These are phyloP conservation scores for Plantago elongata DNA, from an alignment of 257 asterid species.

Conservation along the genomic window DNA sequence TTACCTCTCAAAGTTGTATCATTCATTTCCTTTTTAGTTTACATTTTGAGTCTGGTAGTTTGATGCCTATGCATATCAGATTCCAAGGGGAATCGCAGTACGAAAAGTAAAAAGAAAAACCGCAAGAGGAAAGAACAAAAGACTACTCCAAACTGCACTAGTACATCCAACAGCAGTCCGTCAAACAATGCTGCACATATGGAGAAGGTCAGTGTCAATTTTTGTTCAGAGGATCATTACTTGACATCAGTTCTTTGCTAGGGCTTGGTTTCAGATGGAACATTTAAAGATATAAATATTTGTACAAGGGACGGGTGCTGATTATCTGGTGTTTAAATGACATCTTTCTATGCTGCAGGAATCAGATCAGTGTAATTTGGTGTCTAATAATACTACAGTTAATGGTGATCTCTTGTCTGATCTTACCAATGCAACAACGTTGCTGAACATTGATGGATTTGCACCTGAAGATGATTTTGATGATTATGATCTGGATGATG, in stretches of 20 bases:
- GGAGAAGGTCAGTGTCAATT: conserved; percentile 41
- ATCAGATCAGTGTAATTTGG: conserved; percentile 31
- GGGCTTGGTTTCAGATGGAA: neutral
- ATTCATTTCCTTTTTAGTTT: conserved; percentile 4
- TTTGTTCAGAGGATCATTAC: conserved; percentile 12
- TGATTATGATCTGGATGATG: conserved; percentile 74
- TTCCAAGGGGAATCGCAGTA: conserved; percentile 45
- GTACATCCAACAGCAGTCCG: conserved; percentile 38
- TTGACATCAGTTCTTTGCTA: conserved; percentile 15
- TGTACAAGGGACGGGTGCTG: neutral
- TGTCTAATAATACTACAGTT: conserved; percentile 31
- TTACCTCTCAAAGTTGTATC: neutral
- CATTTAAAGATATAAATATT: neutral
- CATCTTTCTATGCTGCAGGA: conserved; percentile 43
- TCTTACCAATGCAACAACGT: conserved; percentile 39
- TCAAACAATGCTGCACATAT: conserved; percentile 38
- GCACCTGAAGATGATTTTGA: conserved; percentile 65
- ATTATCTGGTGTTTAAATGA: conserved; percentile 17
- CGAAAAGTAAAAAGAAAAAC: conserved; percentile 78
- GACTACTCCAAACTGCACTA: conserved; percentile 39
- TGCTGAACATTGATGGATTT: conserved; percentile 46
- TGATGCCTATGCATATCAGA: conserved; percentile 38
- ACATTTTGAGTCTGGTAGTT: conserved; percentile 1
- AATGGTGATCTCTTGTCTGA: conserved; percentile 31
- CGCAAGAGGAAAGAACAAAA: conserved; percentile 81